phyloP scores from a whole-genome alignment of 129 eudicot species.

The Glebionis coronaria region DNA sequence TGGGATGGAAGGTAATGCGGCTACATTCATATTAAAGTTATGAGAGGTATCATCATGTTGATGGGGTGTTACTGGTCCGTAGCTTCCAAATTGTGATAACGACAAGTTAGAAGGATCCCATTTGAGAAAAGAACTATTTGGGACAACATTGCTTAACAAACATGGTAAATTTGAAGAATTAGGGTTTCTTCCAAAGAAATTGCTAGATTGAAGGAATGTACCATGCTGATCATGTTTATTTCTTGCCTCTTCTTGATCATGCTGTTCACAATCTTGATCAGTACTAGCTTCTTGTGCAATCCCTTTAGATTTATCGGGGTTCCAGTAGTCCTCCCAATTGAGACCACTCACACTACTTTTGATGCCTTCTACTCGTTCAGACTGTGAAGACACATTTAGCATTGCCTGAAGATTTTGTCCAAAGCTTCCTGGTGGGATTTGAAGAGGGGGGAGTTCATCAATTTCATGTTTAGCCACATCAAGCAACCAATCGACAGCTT shows the following conservation, averaged over 20 bases:
- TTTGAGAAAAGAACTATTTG: constrained; percentile 44
- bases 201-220: constrained; percentile 35
- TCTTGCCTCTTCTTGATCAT: constrained; percentile 34
- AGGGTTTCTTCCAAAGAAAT: constrained; percentile 37
- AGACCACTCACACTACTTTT: constrained; percentile 23
- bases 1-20: constrained; percentile 24
- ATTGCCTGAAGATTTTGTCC: constrained; percentile 34
- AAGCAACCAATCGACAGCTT: constrained; percentile 89
- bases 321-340: constrained; percentile 42
- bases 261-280: constrained; percentile 6
- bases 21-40: constrained; percentile 37
- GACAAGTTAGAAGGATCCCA: constrained; percentile 68
- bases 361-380: constrained; percentile 17
- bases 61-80: constrained; percentile 28
- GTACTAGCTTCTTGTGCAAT: constrained; percentile 13
- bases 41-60: constrained; percentile 31
- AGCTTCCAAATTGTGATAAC: constrained; percentile 39
- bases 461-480: constrained; percentile 73
- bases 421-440: constrained; percentile 61
- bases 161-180: constrained; percentile 36
- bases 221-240: constrained; percentile 31
- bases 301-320: constrained; percentile 36
- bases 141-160: constrained; percentile 40
- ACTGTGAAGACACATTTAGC: constrained; percentile 25
- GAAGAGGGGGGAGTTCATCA: constrained; percentile 88